Conservation (phyloP, 2,329 filamentous ascomycete genomes). For the Colletotrichum nymphaeae region DNA sequence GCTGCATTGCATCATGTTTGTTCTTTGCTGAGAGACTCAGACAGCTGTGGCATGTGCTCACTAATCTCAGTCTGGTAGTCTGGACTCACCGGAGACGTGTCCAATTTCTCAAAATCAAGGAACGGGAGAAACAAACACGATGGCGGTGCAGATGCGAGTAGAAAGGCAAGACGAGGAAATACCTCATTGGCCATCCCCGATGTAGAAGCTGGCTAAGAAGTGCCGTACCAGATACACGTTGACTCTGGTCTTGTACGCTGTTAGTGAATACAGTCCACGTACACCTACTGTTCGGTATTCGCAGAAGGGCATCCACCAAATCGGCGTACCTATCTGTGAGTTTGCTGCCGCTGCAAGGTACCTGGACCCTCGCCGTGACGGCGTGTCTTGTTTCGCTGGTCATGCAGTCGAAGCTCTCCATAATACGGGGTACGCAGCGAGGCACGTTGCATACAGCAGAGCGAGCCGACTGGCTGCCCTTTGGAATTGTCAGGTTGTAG, state of each 20-base stretch:
- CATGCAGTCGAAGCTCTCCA: conserved; percentile 18
- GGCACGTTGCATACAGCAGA: conserved; percentile 16
- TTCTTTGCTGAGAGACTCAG: conserved; percentile 1
- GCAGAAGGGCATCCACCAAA: neutral
- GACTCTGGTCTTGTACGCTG: neutral
- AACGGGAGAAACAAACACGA: neutral
- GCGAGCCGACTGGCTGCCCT: conserved; percentile 24
- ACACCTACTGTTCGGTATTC: neutral
- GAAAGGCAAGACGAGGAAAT: conserved; percentile 1
- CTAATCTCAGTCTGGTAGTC: neutral
- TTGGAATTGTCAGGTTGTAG: conserved; percentile 13
- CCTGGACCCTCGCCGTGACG: neutral
- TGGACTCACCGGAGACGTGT: neutral
- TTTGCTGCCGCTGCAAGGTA: conserved; percentile 17
- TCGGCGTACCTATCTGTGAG: neutral
- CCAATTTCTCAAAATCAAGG: conserved; percentile 15
- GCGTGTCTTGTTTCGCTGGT: conserved; percentile 1
- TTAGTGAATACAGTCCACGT: neutral
- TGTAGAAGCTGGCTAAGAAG: conserved; percentile 17
- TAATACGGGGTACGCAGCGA: conserved; percentile 24
- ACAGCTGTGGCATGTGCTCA: neutral
- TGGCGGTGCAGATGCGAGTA: conserved; percentile 5
- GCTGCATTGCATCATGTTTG: conserved; percentile 2
- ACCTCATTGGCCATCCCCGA: conserved; percentile 23
- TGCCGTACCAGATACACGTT: neutral